Evolutionary conservation across 441 rosid genomes (phyloP).

Genomic region (Brassica balearica): DNA sequence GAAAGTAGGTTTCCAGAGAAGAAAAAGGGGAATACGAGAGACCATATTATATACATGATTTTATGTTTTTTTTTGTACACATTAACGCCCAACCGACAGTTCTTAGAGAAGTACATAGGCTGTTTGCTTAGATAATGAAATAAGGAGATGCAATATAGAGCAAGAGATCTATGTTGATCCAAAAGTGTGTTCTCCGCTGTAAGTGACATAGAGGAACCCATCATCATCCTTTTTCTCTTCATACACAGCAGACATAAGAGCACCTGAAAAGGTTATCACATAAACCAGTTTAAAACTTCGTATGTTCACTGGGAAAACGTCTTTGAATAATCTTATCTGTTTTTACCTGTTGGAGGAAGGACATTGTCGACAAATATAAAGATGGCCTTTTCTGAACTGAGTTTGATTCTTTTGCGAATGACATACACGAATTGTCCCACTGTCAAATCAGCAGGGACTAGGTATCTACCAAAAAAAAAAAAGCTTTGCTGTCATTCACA

Average conservation of each 20-base stretch:
- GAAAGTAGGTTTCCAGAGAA: constrained; percentile 16
- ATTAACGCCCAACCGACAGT: constrained; percentile 23
- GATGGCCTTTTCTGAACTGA: constrained; percentile 49
- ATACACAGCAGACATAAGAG: constrained; percentile 65
- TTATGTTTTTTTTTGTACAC: constrained; percentile 36
- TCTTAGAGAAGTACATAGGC: constrained; percentile 21
- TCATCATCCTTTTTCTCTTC: constrained; percentile 72
- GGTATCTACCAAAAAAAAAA: constrained; percentile 46
- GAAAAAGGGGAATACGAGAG: constrained; percentile 2
- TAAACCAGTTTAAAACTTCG: too few species aligned
- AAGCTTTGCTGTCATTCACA: constrained; percentile 23
- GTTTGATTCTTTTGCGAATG: constrained; percentile 69
- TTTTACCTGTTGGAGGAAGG: constrained; percentile 66
- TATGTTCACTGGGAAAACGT: too few species aligned
- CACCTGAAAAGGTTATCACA: constrained; percentile 43
- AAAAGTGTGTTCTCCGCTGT: constrained; percentile 71
- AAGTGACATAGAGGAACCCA: constrained; percentile 71
- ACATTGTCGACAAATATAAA: constrained; percentile 58
- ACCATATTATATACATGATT: constrained; percentile 28
- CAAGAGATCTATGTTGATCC: constrained; percentile 45
- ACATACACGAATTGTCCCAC: constrained; percentile 74
- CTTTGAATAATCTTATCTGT: too few species aligned
- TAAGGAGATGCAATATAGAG: constrained; percentile 14
- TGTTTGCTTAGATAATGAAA: constrained; percentile 26
- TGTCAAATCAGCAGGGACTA: constrained; percentile 63